Evolutionary conservation across 177 flowering plant species (phyloP).

Genomic region (Vitis hybrid): DNA sequence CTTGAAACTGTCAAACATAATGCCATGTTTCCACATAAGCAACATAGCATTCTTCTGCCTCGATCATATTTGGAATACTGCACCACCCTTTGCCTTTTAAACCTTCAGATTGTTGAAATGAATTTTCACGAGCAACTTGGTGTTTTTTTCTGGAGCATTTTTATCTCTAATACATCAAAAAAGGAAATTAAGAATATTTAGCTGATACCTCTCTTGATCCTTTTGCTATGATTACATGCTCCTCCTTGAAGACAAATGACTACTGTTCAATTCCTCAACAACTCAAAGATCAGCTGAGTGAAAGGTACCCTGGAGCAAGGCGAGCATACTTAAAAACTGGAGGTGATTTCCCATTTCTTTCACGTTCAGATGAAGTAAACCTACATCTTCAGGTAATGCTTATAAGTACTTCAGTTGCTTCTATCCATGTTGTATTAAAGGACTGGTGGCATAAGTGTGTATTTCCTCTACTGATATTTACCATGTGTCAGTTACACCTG

Average conservation of each 20-base stretch:
- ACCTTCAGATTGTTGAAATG: no score
- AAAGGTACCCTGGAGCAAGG: conserved; percentile 89
- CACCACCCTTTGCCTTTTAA: no score
- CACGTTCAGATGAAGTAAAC: conserved; percentile 98
- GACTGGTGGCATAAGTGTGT: not conserved
- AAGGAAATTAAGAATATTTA: not conserved
- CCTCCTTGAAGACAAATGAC: conserved; percentile 74
- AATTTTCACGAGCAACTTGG: no score
- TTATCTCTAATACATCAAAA: no score
- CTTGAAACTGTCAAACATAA: no score
- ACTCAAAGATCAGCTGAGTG: conserved; percentile 85
- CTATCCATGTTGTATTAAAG: not conserved
- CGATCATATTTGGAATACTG: no score
- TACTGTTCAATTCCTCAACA: conserved; percentile 83
- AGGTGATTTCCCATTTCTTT: conserved; percentile 98
- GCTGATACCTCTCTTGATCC: not conserved
- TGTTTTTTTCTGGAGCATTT: no score
- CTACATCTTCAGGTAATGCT: conserved; percentile 87
- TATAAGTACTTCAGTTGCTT: no score
- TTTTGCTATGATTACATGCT: conserved; percentile 5
- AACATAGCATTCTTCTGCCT: no score
- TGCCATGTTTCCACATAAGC: no score
- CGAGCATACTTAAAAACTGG: conserved; percentile 82
- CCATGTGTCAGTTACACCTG: conserved; percentile 66
- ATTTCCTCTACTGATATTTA: conserved; percentile 4